Evolutionary conservation across 2,329 filamentous ascomycete genomes (phyloP), one percentile per base, ranked within the genome.

Genomic region (Bertia moriformis): DNA sequence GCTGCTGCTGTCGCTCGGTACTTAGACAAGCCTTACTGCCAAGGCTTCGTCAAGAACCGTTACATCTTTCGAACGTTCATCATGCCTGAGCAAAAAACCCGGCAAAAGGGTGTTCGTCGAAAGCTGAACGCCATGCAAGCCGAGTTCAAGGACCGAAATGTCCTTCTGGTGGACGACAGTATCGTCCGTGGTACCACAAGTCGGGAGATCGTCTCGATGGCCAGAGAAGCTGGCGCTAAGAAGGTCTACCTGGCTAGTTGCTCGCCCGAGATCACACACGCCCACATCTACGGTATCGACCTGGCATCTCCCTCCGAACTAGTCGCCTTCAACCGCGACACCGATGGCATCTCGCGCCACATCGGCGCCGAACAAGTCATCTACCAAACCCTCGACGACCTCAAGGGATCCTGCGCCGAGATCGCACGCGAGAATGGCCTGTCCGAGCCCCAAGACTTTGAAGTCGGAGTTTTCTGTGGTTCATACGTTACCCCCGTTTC

Each of bases 1-100:
- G 86, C 87, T 2, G 74, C 83, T 5, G 75, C 73, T 37, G 71
- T 93, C 18, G 80, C 86, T n/a, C 73, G 78, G 50, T 68, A 73
- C 30, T 68, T 94, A 14, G 71, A 76, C 47, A 87, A 85, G 55
- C 82, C 83, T 1, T 86, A 83, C 51, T 79, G 73, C 42, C 82
- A 84, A 52, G 87, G 78, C 2, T 89, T 93, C 49, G 78, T 93
- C 46, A 93, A 91, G 68, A 93, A 93, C 58, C 72, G 84, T 39
- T 93, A 93, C 55, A 81, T 93, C 43, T 87, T 85, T 67, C 73
- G 85, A 38, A 93, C 85, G 1, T 91, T 89, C 56, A 89, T 87
- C 53, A 83, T 60, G 3, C 55, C 81, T 7, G 77, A 77, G 19
- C 80, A 84, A 54, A 71, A 73, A 48, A 69, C 73, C 19, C 66